phyloP scores from a whole-genome alignment of 2,329 filamentous ascomycete species.

The Alternaria solani region DNA sequence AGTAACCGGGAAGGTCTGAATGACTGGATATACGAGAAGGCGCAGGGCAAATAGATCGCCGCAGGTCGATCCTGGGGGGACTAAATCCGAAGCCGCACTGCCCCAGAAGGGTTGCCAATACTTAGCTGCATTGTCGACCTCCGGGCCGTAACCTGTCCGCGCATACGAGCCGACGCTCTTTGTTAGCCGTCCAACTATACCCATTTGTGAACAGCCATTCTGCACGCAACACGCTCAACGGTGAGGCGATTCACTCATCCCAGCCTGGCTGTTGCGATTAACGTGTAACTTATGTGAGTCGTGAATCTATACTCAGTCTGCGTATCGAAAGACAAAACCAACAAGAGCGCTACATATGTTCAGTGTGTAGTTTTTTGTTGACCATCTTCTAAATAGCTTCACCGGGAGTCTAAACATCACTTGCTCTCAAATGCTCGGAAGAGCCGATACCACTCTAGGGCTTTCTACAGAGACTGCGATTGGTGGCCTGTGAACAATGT shows the following conservation, averaged over 20 bases:
- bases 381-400: neutral
- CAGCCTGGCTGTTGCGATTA: neutral
- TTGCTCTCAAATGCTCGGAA: neutral
- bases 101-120: neutral
- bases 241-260: neutral
- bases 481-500: slow-evolving; percentile 45
- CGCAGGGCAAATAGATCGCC: slow-evolving; percentile 57
- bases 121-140: slow-evolving; percentile 11
- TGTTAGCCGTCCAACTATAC: slow-evolving; percentile 4
- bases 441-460: neutral
- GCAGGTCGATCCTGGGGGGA: neutral
- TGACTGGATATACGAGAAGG: slow-evolving; percentile 94
- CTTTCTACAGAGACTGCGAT: neutral
- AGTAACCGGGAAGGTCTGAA: slow-evolving; percentile 88
- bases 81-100: neutral
- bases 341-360: neutral
- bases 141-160: slow-evolving; percentile 9
- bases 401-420: neutral
- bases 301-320: too few species aligned
- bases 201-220: neutral
- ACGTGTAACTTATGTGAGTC: neutral
- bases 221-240: neutral
- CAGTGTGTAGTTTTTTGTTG: neutral
- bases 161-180: slow-evolving; percentile 5
- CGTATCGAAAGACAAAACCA: neutral